Evolutionary conservation across 495 filamentous ascomycete genomes (phyloP), one percentile per base, ranked within the genome.

Genomic region (Glonium stellatum): DNA sequence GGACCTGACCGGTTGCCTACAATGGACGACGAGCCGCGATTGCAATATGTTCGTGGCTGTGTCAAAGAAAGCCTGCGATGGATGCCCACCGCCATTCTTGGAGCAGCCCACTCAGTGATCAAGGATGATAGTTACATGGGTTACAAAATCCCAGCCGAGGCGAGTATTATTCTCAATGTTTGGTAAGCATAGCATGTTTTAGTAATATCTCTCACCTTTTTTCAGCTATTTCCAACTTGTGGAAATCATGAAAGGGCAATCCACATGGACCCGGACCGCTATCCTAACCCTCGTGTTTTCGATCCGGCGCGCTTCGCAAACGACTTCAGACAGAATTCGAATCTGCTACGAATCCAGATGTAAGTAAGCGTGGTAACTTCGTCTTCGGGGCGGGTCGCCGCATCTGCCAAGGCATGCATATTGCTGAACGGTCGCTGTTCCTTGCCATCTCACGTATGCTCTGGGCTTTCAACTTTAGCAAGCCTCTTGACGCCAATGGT

Each of bases 221-320:
- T 19, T 11, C 21, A 53, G n/a, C n/a, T n/a, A n/a, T n/a, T n/a
- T n/a, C n/a, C n/a, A n/a, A n/a, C n/a, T n/a, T n/a, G n/a, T n/a
- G n/a, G n/a, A n/a, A n/a, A n/a, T n/a, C n/a, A n/a, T n/a, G n/a
- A n/a, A 37, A 82, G 79, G 78, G 67, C 68, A 39, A 77, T 82
- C 56, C 80, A 81, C 66, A 74, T 77, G 53, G 70, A 79, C 47
- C 72, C 73, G 0, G 60, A 64, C 22, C 75, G 69, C 49, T 81
- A 81, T 62, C 76, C 80, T 5, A 78, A 80, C 39, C 80, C 81
- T 1, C 76, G 80, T 19, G 70, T 62, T 55, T 86, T 77, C 71
- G 73, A 75, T n/a, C 82, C 82, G 1, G 75, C 78, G 35, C 80
- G 77, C 6, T 86, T 73, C 65, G 70, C 79, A 35, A 75, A 78